These are phyloP conservation scores for Albugo laibachii DNA, from an alignment of 352 stramenopile genomes.

Conservation along the genomic window DNA sequence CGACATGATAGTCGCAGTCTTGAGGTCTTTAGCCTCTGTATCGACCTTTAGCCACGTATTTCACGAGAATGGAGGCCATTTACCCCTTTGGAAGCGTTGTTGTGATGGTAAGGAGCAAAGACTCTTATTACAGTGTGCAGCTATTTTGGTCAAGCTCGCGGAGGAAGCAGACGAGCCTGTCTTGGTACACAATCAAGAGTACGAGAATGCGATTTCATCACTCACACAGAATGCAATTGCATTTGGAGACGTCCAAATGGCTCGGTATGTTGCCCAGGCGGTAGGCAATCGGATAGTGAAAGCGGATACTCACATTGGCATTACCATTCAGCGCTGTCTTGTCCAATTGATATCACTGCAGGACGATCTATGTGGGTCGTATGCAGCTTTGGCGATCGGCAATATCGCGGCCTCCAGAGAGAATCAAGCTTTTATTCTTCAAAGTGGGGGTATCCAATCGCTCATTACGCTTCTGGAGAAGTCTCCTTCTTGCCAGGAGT, in stretches of 20 bases:
- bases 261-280: conserved; percentile 72
- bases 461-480: conserved; percentile 57
- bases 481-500: conserved; percentile 60
- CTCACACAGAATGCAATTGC: conserved; percentile 46
- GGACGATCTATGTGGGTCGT: conserved; percentile 77
- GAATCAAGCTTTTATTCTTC: conserved; percentile 79
- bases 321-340: conserved; percentile 71
- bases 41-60: conserved; percentile 41
- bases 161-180: conserved; percentile 73
- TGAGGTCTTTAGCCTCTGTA: conserved; percentile 80
- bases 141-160: conserved; percentile 77
- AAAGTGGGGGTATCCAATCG: conserved; percentile 65
- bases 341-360: conserved; percentile 44
- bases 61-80: conserved; percentile 40
- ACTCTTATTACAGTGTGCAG: conserved; percentile 77
- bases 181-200: no score
- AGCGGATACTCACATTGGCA: conserved; percentile 76
- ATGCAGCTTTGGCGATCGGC: conserved; percentile 83
- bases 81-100: conserved; percentile 42
- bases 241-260: conserved; percentile 49
- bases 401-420: conserved; percentile 85
- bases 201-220: conserved; percentile 28
- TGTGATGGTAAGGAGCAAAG: conserved; percentile 34
- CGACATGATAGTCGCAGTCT: conserved; percentile 51
- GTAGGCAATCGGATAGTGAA: conserved; percentile 87